Percentiles rank a stretch among this genome's conserved stretches.
Evolutionary conservation across 139 green algal species (phyloP).

Genomic region (Pseudopediastrum boryanum): DNA sequence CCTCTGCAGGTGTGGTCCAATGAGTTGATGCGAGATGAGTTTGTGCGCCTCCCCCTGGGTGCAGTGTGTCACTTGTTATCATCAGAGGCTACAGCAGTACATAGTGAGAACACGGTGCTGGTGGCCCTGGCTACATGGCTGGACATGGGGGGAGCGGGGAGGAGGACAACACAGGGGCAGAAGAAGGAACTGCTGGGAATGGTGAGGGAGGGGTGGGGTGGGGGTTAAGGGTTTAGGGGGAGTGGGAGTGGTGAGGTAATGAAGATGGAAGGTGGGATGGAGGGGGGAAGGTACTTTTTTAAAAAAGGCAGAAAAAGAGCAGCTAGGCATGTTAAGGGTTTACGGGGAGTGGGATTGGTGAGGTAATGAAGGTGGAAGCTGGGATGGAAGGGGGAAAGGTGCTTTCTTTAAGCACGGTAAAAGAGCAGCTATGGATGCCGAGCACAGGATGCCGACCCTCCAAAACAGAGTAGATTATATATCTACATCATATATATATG

Average conservation of each 20-base stretch:
- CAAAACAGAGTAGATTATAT: too few species aligned
- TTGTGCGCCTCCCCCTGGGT: conserved; percentile 11
- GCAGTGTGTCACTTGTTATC: conserved; percentile 26
- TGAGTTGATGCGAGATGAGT: conserved; percentile 19
- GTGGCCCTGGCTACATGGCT: conserved; percentile 31
- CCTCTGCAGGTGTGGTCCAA: conserved; percentile 19
- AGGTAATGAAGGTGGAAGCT: too few species aligned
- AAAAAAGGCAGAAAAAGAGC: too few species aligned
- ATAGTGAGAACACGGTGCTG: conserved; percentile 26
- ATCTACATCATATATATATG: too few species aligned
- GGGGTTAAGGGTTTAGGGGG: background rate
- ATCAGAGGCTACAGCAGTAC: conserved; percentile 8
- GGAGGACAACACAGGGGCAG: background rate
- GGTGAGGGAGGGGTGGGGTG: conserved; percentile 18
- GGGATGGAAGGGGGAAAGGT: too few species aligned
- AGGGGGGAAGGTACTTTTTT: too few species aligned
- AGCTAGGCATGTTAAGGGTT: too few species aligned
- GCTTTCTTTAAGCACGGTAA: too few species aligned
- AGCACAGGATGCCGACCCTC: too few species aligned
- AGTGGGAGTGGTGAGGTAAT: background rate
- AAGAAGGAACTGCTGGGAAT: conserved; percentile 17
- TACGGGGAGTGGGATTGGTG: too few species aligned
- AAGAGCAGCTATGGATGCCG: too few species aligned
- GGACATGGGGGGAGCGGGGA: background rate
- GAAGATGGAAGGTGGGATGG: background rate